Evolutionary conservation across 1,284 basidiomycete species (phyloP).

Genomic region (Rhodotorula sp.): DNA sequence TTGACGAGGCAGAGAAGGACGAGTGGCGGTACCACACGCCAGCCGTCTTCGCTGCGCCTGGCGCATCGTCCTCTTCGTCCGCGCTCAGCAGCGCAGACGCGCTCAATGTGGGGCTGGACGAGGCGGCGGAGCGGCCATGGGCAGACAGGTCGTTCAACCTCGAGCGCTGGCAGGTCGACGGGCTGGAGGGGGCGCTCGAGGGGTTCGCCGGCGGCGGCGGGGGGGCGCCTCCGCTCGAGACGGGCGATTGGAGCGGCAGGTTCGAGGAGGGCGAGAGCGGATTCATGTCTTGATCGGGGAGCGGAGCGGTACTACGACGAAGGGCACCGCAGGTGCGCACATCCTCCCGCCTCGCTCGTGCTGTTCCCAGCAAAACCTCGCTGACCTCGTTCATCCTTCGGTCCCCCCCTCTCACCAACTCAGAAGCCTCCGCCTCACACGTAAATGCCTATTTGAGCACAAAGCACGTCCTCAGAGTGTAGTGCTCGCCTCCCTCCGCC

Average conservation of each 20-base stretch:
- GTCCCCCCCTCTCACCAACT: neutral
- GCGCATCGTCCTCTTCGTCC: neutral
- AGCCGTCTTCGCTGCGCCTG: slow-evolving; percentile 11
- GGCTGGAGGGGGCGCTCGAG: neutral
- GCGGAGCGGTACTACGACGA: too few species aligned
- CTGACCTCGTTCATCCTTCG: neutral
- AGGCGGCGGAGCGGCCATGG: slow-evolving; percentile 10
- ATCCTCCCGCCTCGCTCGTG: too few species aligned
- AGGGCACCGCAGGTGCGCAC: too few species aligned
- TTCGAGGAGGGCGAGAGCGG: neutral
- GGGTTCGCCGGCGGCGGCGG: neutral
- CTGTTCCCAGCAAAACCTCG: too few species aligned
- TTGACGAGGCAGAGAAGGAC: slow-evolving; percentile 18
- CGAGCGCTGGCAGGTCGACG: slow-evolving; percentile 20
- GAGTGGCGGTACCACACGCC: slow-evolving; percentile 32
- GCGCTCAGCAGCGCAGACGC: neutral
- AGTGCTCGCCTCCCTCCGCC: too few species aligned
- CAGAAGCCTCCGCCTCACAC: too few species aligned
- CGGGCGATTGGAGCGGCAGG: neutral
- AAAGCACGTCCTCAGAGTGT: too few species aligned
- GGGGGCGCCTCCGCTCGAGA: neutral
- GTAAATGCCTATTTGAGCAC: too few species aligned
- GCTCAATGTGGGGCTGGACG: neutral
- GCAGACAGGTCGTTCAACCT: slow-evolving; percentile 31
- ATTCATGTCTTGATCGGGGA: neutral